These are phyloP conservation scores for Polychaeton citri DNA, from an alignment of 2,329 filamentous ascomycete species.

Conservation along the genomic window DNA sequence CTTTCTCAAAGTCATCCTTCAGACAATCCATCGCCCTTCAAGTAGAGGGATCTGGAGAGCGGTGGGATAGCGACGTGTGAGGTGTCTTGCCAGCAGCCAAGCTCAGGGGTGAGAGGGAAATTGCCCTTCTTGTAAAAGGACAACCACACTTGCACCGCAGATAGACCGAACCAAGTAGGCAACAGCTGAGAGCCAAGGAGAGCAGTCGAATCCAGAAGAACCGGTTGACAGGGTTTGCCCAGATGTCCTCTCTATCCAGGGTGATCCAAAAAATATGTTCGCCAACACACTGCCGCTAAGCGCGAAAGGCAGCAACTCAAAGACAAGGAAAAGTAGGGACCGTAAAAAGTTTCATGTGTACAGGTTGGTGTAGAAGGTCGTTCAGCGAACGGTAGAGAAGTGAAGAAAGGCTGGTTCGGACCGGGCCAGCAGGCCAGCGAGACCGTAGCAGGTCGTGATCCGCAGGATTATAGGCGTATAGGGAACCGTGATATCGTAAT, in stretches of 20 bases:
- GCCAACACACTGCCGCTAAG: too few relatives aligned
- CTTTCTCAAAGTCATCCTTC: conserved; percentile 65
- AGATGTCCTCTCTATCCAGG: too few relatives aligned
- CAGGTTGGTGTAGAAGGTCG: conserved; percentile 7
- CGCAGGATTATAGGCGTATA: background rate
- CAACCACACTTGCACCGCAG: background rate
- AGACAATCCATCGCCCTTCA: conserved; percentile 61
- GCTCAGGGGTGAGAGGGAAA: too few relatives aligned
- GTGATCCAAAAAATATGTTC: too few relatives aligned
- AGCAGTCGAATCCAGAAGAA: too few relatives aligned
- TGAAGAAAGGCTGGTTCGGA: background rate
- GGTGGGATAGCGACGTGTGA: too few relatives aligned
- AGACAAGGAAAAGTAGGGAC: conserved; percentile 31
- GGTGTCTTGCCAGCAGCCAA: too few relatives aligned
- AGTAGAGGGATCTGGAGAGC: background rate
- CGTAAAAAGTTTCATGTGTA: conserved; percentile 27
- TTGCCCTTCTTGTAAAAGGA: too few relatives aligned
- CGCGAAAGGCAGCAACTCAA: conserved; percentile 15
- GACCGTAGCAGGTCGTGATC: background rate
- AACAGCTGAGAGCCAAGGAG: too few relatives aligned
- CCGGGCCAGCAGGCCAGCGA: background rate
- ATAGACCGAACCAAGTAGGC: background rate
- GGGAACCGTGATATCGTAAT: background rate
- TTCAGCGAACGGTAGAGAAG: conserved; percentile 7
- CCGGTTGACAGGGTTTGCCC: too few relatives aligned